Evolutionary conservation across 352 stramenopile genomes (phyloP), one percentile per base, ranked within the genome.

Genomic region (Phytophthora hybrid): DNA sequence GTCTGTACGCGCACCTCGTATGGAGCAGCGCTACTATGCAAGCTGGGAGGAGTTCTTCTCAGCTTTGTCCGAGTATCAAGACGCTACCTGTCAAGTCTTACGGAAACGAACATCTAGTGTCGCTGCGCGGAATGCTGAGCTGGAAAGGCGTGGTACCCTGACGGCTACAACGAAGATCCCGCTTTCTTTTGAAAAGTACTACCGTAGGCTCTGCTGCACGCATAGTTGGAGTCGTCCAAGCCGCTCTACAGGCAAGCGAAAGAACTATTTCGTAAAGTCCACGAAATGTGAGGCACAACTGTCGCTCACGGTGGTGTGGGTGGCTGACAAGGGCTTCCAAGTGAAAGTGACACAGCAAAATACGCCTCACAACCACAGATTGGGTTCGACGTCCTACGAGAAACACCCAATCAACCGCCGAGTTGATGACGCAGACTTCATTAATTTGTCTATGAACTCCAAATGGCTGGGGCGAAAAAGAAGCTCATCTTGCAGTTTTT

Each of bases 211-310:
- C 4, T 39, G 32, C n/a, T 67, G 34, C 29, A 60, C 34, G 21
- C 51, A 67, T n/a, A 29, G 51, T 18, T 67, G 61, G 61, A 55
- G n/a, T 7, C 31, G 61, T 3, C 13, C 49, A 4, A 60, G 49
- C 21, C 31, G 51, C 5, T n/a, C 49, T 9, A 59, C 8, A 18
- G 49, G 37, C 37, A 44, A 44, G 37, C 37, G 13, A 16, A 44
- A 59, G 11, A 67, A 67, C 47, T 59, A 44, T 13, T 67, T 67
- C 19, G 32, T 67, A 11, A 67, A 67, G 13, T 59, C 60, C 1
- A 67, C 49, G 3, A 26, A 29, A 31, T 67, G n/a, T 23, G 32
- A 53, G n/a, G 63, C 16, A 47, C 16, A 5, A 53, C 0, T 44
- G 9, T 16, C 37, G 37, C 10, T 44, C 37, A 44, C 9, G 37